phyloP scores from a whole-genome alignment of 2,329 filamentous ascomycete genomes.

The Pseudogymnoascus sp. region DNA sequence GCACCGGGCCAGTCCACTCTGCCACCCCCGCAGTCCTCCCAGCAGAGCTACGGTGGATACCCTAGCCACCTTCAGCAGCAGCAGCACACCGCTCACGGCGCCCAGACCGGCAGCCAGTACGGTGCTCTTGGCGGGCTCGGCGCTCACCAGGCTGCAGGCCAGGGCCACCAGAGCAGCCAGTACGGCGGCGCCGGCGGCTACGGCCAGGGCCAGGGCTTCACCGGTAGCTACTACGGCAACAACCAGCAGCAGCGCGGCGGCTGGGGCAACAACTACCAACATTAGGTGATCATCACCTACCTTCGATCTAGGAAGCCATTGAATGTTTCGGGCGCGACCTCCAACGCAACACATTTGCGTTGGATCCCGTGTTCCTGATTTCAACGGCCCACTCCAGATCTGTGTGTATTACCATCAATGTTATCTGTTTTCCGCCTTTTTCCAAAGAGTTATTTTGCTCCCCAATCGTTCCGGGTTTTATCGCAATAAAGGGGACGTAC shows the following conservation, averaged over 20 bases:
- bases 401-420: slow-evolving; percentile 6
- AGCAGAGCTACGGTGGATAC: slow-evolving; percentile 29
- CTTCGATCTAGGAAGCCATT: slow-evolving; percentile 2
- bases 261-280: slow-evolving; percentile 41
- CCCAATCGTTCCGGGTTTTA: slow-evolving; percentile 5
- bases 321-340: background rate
- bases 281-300: slow-evolving; percentile 21
- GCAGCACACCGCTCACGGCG: slow-evolving; percentile 28
- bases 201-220: slow-evolving; percentile 31
- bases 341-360: background rate
- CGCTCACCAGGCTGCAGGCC: slow-evolving; percentile 36
- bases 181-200: slow-evolving; percentile 34
- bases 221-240: slow-evolving; percentile 32
- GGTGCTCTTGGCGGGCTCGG: slow-evolving; percentile 41
- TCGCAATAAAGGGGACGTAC: slow-evolving; percentile 5
- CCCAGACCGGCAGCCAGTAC: slow-evolving; percentile 29
- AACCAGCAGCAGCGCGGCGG: slow-evolving; percentile 36
- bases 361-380: background rate
- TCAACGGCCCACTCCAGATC: background rate
- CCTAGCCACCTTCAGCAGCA: slow-evolving; percentile 28
- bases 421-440: slow-evolving; percentile 1
- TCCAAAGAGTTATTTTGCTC: background rate
- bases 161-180: slow-evolving; percentile 36
- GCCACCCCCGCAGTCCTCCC: slow-evolving; percentile 28
- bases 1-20: slow-evolving; percentile 24